Conservation (phyloP, 164 flowering plant species). For the Vitis rotundifolia region DNA sequence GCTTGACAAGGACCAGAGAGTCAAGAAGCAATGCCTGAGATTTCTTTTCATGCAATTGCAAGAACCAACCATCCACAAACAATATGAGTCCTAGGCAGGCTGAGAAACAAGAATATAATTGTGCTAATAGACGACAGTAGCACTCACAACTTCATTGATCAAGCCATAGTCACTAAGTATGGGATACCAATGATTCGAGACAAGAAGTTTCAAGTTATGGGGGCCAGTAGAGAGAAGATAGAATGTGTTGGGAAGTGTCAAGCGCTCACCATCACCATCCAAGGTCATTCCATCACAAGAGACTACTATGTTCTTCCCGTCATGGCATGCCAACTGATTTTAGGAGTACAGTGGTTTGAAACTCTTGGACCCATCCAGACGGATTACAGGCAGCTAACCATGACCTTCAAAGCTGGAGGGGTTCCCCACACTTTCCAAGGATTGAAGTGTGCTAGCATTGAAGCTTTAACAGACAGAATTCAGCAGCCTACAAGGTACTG, state of each 20-base stretch:
- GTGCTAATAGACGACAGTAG: slow-evolving; percentile 17
- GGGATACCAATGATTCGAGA: not conserved
- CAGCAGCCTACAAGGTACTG: not conserved
- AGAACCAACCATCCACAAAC: not conserved
- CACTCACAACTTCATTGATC: slow-evolving; percentile 22
- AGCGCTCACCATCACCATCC: slow-evolving; percentile 4
- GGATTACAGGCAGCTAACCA: not conserved
- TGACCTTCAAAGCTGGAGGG: not conserved
- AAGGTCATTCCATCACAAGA: not conserved
- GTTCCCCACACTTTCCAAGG: not conserved
- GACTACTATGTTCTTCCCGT: slow-evolving; percentile 8
- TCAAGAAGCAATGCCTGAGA: not conserved
- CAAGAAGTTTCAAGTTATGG: slow-evolving; percentile 1
- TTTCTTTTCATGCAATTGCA: slow-evolving; percentile 17
- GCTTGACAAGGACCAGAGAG: too few relatives aligned
- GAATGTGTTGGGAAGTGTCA: not conserved
- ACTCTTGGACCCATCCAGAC: not conserved
- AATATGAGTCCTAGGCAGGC: not conserved
- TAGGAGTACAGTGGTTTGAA: slow-evolving; percentile 4
- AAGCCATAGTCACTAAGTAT: not conserved
- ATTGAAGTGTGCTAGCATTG: too few relatives aligned
- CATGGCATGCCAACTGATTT: not conserved
- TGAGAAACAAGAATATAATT: not conserved
- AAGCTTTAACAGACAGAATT: too few relatives aligned
- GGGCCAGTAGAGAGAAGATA: not conserved